Base-by-base conservation (phyloP, 1,284 basidiomycete genomes). In the Apiotrichum mycotoxinovorans region DNA sequence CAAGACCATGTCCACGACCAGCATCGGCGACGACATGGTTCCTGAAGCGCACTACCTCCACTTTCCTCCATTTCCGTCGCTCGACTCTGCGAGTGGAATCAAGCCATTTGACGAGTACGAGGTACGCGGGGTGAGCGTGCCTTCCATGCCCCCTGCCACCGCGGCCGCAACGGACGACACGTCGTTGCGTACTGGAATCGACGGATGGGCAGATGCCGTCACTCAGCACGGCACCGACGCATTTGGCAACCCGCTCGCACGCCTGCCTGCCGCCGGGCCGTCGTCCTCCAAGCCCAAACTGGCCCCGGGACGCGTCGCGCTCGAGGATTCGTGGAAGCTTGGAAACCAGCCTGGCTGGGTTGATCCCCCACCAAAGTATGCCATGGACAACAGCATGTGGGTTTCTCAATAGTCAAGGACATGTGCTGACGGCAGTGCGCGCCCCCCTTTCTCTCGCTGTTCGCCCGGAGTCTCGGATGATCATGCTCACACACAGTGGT, bases 371-470 rank as follows among this genome's bases (percentile, higher is more conserved):
- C 52, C 50, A 0, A 68, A 70, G 5, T 63, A 57, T 33, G 43
- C 33, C 3, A 54, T 60, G 3, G 51, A 59, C n/a, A 63, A 54
- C 37, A 57, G 64, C 40, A 12, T 58, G 73, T 72, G 43, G 55
- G 70, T 61, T 8, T 2, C 14, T 3, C 9, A 7, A 18, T 11
- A 10, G 17, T 33, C 4, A n/a, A 12, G 33, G 8, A 12, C 22
- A 4, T 8, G 7, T n/a, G 45, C 56, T 61, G 45, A 63, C 54
- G 3, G 3, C 44, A 68, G 67, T 14, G 53, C 65, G 12, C 57
- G 57, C 12, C 65, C 71, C 2, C 72, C 72, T 1, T 74, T 73
- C 58, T 38, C 50, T 1, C 58, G 72, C 42, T 47, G 72, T 74
- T 44, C 40, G 70, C 57, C n/a, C 8, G n/a, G 3, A 33, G 20